Base-by-base conservation (phyloP, 1,284 basidiomycete species). In the Leccinum solheimii region DNA sequence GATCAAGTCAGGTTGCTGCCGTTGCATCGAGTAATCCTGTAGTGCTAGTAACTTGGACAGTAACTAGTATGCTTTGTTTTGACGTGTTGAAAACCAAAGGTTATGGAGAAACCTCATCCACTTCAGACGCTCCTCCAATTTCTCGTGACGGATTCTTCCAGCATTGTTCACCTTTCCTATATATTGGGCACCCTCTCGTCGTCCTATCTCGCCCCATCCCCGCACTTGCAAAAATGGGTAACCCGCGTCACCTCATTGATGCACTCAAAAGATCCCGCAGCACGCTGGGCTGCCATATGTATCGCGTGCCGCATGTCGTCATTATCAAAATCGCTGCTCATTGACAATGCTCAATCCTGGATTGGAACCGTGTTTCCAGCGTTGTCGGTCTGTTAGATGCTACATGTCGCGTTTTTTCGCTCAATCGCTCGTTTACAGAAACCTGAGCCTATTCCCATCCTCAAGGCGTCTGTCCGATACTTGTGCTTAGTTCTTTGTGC, bases 261-360 rank as follows among this genome's bases (percentile, higher is more conserved):
- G 52, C 86, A 88, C 66, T 86, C 91, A 13, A 91, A 88, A 73
- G 85, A 90, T 64, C 72, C 86, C 11, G 85, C 83, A 52, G 84
- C 83, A 61, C 83, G 88, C 62, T 93, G 91, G 91, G 85, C 87
- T 23, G 91, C 89, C 14, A 77, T 92, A 32, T 88, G 83, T 67
- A 75, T 93, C 48, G 91, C 91, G 2, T 77, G 86, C 66, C 83
- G 83, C 66, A 87, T 87, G 7, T 81, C 87, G 2, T 66, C 78
- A 34, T 72, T 84, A 30, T 90, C 87, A 5, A 83, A 78, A 68
- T 69, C 72, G 19, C 65, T 86, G 5, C 84, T 93, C 80, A 73
- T 90, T 58, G 89, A 91, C 61, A 83, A 77, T 66, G 87, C 90
- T 3, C 85, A 88, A 67, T 79, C 80, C 56, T 93, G 91, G 91